Percentiles rank a stretch among this genome's conserved stretches.
phyloP scores from a whole-genome alignment of 192 early-diverging fungal species.

The Pilobolus umbonatus region DNA sequence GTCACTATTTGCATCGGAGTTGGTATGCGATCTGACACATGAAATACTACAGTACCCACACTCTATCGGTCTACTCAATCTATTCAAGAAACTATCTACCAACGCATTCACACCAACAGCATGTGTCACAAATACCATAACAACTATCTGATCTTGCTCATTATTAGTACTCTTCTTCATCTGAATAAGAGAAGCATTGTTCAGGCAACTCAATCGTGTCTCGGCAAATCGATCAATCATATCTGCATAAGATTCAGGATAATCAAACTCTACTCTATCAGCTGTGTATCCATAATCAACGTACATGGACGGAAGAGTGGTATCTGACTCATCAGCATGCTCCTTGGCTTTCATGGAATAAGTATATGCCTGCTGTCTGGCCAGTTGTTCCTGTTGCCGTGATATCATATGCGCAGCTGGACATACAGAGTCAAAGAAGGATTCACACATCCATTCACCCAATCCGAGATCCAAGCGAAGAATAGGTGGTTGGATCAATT shows the following conservation, averaged over 20 bases:
- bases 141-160: not conserved
- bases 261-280: conserved; percentile 20
- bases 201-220: conserved; percentile 7
- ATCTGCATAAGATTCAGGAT: conserved; percentile 23
- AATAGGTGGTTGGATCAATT: not conserved
- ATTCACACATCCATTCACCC: conserved; percentile 38
- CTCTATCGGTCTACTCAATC: conserved; percentile 17
- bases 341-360: conserved; percentile 8
- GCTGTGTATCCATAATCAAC: conserved; percentile 18
- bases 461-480: conserved; percentile 30
- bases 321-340: no score
- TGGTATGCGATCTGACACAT: not conserved
- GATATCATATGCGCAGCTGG: conserved; percentile 19
- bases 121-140: conserved; percentile 27
- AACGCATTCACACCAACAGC: conserved; percentile 33
- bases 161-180: not conserved
- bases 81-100: conserved; percentile 24
- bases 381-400: conserved; percentile 25
- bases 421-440: conserved; percentile 30
- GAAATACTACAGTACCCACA: conserved; percentile 18
- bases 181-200: not conserved
- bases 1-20: not conserved
- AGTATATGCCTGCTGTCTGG: conserved; percentile 16
- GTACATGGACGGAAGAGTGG: conserved; percentile 6
- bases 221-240: conserved; percentile 31